Evolutionary conservation across 1,284 basidiomycete species (phyloP).

Genomic region (Porphyrellus sp.): DNA sequence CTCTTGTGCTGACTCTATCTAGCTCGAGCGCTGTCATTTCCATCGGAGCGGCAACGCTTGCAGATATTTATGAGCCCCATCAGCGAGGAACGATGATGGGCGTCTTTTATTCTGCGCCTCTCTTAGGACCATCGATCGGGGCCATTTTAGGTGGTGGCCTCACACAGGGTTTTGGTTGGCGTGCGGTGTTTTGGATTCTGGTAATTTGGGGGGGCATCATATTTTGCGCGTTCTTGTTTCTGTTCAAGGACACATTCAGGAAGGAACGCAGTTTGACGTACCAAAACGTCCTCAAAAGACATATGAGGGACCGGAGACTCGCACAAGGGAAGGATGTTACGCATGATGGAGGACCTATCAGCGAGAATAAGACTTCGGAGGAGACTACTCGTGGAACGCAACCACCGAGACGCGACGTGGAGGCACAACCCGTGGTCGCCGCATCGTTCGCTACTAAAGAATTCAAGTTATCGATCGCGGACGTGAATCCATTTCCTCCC

Average conservation of each 20-base stretch:
- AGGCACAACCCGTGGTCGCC: conserved; percentile 15
- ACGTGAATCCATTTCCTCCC: conserved; percentile 27
- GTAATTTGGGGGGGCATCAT: conserved; percentile 60
- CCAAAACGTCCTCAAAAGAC: conserved; percentile 53
- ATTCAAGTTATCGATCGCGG: conserved; percentile 17
- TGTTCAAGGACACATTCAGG: conserved; percentile 83
- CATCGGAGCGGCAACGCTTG: conserved; percentile 79
- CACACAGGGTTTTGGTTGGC: conserved; percentile 70
- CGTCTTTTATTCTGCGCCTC: conserved; percentile 67
- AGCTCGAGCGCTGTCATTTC: conserved; percentile 75
- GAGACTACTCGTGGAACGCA: neutral
- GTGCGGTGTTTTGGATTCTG: conserved; percentile 83
- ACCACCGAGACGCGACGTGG: conserved; percentile 17
- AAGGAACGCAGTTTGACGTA: conserved; percentile 73
- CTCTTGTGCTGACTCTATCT: neutral
- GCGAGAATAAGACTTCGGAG: conserved; percentile 3
- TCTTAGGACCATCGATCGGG: conserved; percentile 64
- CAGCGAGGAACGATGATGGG: conserved; percentile 82
- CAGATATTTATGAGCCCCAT: conserved; percentile 77
- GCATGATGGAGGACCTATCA: conserved; percentile 7
- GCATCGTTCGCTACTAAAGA: conserved; percentile 37
- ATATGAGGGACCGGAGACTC: conserved; percentile 3
- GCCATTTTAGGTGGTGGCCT: conserved; percentile 72
- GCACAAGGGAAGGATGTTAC: conserved; percentile 9
- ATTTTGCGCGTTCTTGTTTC: conserved; percentile 57